These are phyloP conservation scores for Forsythia suspensa DNA, from an alignment of 257 asterid genomes.

Conservation along the genomic window DNA sequence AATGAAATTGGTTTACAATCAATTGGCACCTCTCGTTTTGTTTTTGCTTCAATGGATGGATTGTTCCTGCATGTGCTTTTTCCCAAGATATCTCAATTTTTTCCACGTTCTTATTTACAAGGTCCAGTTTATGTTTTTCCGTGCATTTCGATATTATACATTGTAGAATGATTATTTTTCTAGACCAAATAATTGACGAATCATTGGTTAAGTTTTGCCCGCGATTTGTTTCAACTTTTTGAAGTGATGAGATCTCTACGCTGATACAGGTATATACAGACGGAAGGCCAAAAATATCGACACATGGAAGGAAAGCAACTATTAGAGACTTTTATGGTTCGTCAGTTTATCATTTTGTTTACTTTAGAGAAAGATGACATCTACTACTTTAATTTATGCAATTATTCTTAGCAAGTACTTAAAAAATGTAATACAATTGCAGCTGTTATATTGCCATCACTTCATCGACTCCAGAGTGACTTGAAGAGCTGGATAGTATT, in stretches of 20 bases:
- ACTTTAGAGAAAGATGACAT: neutral
- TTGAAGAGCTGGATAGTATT: conserved; percentile 37
- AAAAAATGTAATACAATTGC: conserved; percentile 25
- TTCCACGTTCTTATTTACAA: conserved; percentile 71
- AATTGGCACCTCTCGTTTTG: conserved; percentile 61
- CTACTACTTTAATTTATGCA: neutral
- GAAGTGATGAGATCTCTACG: neutral
- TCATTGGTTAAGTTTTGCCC: neutral
- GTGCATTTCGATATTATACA: neutral
- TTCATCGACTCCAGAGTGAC: conserved; percentile 70
- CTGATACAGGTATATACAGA: conserved; percentile 66
- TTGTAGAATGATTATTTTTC: neutral
- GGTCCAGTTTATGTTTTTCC: conserved; percentile 37
- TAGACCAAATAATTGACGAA: neutral
- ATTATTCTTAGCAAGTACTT: conserved; percentile 3
- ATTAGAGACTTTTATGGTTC: conserved; percentile 77
- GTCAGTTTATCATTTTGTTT: conserved; percentile 21
- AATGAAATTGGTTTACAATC: conserved; percentile 81
- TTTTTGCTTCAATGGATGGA: conserved; percentile 79
- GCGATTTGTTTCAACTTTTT: neutral
- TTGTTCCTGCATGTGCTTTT: conserved; percentile 66
- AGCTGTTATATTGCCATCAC: conserved; percentile 88
- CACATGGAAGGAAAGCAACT: conserved; percentile 76
- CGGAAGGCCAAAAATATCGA: conserved; percentile 64
- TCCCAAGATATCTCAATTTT: conserved; percentile 60